These are phyloP conservation scores for Aureobasidium sp. DNA, from an alignment of 2,329 filamentous ascomycete species.

Conservation along the genomic window DNA sequence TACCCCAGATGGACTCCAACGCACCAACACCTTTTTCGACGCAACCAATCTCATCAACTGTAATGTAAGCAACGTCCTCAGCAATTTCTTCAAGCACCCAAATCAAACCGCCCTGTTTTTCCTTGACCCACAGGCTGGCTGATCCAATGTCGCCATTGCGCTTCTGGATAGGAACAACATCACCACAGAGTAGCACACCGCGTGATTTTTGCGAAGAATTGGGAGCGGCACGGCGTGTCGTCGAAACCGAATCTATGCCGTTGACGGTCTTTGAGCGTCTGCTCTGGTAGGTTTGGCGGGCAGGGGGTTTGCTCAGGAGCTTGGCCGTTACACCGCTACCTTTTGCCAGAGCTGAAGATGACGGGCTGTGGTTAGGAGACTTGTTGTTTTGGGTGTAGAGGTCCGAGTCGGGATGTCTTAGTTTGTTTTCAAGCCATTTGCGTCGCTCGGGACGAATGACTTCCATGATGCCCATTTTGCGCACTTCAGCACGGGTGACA, in stretches of 20 bases:
- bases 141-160: conserved; percentile 86
- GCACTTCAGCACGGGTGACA: conserved; percentile 92
- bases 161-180: conserved; percentile 97
- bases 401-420: conserved; percentile 52
- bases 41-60: conserved; percentile 67
- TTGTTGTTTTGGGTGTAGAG: conserved; percentile 22
- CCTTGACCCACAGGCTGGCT: conserved; percentile 96
- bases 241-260: conserved; percentile 41
- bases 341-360: conserved; percentile 41
- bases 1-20: conserved; percentile 80
- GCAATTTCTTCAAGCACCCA: conserved; percentile 98
- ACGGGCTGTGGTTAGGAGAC: conserved; percentile 18
- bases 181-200: conserved; percentile 86
- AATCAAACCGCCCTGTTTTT: conserved; percentile 86
- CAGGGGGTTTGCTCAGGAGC: conserved; percentile 72
- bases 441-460: conserved; percentile 85
- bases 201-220: conserved; percentile 69
- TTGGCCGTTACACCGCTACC: conserved; percentile 82
- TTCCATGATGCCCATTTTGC: conserved; percentile 89
- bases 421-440: conserved; percentile 80
- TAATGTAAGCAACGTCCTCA: conserved; percentile 76
- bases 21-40: conserved; percentile 65
- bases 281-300: conserved; percentile 42
- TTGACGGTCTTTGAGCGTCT: conserved; percentile 59
- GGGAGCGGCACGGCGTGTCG: conserved; percentile 43